Percentiles rank a stretch among this genome's conserved stretches.
phyloP scores from a whole-genome alignment of 345 rosid genomes.

The Clarkia xantiana region DNA sequence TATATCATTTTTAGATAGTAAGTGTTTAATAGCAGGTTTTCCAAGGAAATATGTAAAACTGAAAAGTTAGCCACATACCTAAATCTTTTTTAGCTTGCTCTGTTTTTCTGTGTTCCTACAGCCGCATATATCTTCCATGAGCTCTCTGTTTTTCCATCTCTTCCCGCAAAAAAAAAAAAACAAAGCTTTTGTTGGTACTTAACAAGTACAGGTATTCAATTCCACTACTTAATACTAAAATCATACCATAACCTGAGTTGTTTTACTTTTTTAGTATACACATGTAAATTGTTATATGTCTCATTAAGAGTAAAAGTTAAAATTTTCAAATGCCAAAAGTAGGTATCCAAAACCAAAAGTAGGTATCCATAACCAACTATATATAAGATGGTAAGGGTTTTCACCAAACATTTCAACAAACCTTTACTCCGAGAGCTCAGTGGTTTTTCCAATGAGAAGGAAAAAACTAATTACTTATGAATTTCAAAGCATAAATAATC shows the following conservation, averaged over 20 bases:
- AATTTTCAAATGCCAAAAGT: too few relatives aligned
- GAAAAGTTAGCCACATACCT: conserved; percentile 20
- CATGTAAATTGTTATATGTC: too few relatives aligned
- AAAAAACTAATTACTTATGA: background rate
- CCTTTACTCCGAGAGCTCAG: conserved; percentile 99
- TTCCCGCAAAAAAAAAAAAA: conserved; percentile 38
- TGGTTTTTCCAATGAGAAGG: conserved; percentile 41
- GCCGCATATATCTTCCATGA: conserved; percentile 92
- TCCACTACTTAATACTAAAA: too few relatives aligned
- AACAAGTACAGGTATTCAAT: background rate
- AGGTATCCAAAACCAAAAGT: too few relatives aligned
- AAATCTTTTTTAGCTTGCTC: conserved; percentile 91
- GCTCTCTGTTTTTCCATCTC: conserved; percentile 92
- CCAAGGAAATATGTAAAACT: background rate
- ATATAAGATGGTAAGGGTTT: background rate
- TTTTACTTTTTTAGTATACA: too few relatives aligned
- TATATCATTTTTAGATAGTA: too few relatives aligned
- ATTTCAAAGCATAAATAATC: background rate
- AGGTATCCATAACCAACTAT: too few relatives aligned
- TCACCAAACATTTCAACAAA: conserved; percentile 12
- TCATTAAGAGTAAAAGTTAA: too few relatives aligned
- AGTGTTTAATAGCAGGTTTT: too few relatives aligned
- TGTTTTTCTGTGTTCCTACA: conserved; percentile 96
- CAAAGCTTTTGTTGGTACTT: background rate
- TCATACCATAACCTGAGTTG: too few relatives aligned